Evolutionary conservation across 352 stramenopile species (phyloP), one percentile per base, ranked within the genome.

Genomic region (Phytophthora sansomeana): DNA sequence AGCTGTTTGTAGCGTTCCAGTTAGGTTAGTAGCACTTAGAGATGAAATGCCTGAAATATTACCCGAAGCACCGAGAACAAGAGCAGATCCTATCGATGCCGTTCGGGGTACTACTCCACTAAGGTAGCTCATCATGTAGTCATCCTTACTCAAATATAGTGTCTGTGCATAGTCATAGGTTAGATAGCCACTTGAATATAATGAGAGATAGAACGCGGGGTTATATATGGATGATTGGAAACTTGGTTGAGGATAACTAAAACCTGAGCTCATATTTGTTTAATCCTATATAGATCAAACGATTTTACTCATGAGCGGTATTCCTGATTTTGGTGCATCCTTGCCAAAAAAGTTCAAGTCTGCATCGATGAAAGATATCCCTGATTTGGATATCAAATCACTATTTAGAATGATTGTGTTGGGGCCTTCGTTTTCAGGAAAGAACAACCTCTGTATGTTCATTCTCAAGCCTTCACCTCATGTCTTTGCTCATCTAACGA

Each of bases 221-320:
- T 42, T 42, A 21, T 42, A 42, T 11, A 42, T 42, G 1, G 36
- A 14, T 5, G 36, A 42, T 42, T 3, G 0, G 8, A 42, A 42
- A 9, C 6, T 42, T 8, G 36, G 36, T 14, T 42, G 1, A 4
- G 32, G 41, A 48, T 48, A 48, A 29, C 4, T n/a, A 16, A 48
- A 48, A 48, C 41, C 41, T n/a, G 41, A 32, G 19, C 42, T 35
- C 42, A 49, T 49, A 39, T 49, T 49, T 49, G 21, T 49, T 7
- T 33, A 10, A 17, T 26, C 3, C 42, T 49, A 33, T 49, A 49
- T 49, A 49, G 35, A 59, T 48, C 19, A 4, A 50, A 6, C 19
- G 14, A 59, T 49, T 38, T 38, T 38, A 11, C 39, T 58, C 38
- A 58, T 49, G 51, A 58, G 51, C 6, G 52, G 1, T 51, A 61